Evolutionary conservation across 768 basidiomycete genomes (phyloP).

Genomic region (Kwoniella shandongensis): DNA sequence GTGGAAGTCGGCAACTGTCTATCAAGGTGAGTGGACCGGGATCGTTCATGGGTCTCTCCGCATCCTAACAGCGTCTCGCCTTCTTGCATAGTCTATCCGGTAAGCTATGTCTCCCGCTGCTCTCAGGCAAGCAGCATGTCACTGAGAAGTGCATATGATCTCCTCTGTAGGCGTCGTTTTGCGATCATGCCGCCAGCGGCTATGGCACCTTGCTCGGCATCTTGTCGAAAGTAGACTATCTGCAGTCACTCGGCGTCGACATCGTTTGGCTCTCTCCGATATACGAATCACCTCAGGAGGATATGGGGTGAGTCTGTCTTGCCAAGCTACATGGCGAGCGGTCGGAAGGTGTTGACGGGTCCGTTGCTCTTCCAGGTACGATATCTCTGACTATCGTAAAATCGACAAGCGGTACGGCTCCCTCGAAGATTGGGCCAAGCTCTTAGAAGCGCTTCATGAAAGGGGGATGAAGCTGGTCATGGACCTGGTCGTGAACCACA

Average conservation of each 20-base stretch:
- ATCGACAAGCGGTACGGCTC: constrained; percentile 56
- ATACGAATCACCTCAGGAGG: constrained; percentile 64
- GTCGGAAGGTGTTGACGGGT: constrained; percentile 5
- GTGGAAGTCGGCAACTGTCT: constrained; percentile 9
- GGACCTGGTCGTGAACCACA: constrained; percentile 75
- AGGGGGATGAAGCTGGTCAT: constrained; percentile 74
- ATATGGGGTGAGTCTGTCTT: no score
- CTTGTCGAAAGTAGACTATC: constrained; percentile 64
- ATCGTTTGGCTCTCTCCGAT: constrained; percentile 71
- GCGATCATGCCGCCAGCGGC: constrained; percentile 61
- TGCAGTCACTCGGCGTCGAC: constrained; percentile 65
- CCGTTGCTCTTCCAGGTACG: constrained; percentile 53
- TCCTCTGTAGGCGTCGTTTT: constrained; percentile 49
- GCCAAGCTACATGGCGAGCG: no score
- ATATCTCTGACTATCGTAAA: constrained; percentile 64
- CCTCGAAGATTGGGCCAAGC: constrained; percentile 54
- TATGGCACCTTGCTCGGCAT: constrained; percentile 70
- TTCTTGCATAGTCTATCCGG: neutral
- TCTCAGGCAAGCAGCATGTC: neutral
- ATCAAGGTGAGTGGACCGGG: constrained; percentile 1
- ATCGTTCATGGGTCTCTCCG: neutral
- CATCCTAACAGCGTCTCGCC: neutral
- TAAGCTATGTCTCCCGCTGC: neutral
- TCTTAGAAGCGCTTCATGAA: constrained; percentile 57
- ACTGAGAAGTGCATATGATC: no score